Percentiles rank a stretch among this genome's conserved stretches.
phyloP scores from a whole-genome alignment of 2,329 filamentous ascomycete species.

The Bisporella sp. region DNA sequence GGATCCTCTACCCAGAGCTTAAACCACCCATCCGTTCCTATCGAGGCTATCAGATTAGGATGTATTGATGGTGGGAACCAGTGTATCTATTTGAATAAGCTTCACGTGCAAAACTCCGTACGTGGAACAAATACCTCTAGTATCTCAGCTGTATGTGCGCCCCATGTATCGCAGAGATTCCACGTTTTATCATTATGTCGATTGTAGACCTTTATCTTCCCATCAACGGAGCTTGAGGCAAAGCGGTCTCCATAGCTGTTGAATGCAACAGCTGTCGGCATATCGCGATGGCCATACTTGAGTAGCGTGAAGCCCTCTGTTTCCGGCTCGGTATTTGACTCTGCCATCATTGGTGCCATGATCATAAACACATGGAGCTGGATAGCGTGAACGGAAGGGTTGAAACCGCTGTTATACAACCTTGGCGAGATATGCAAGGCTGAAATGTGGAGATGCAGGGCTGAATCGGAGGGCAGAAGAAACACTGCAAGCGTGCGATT shows the following conservation, averaged over 20 bases:
- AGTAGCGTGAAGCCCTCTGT: constrained; percentile 40
- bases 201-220: constrained; percentile 88
- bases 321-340: constrained; percentile 7
- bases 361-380: not conserved
- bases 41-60: constrained; percentile 75
- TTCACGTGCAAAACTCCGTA: constrained; percentile 4
- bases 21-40: constrained; percentile 84
- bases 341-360: constrained; percentile 15
- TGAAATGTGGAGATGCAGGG: not conserved
- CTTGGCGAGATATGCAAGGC: not conserved
- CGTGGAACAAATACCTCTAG: constrained; percentile 57
- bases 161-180: constrained; percentile 81
- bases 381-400: not conserved
- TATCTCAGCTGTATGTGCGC: constrained; percentile 83
- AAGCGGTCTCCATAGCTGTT: constrained; percentile 90
- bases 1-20: constrained; percentile 91
- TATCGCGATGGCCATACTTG: constrained; percentile 63
- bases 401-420: not conserved
- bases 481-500: not conserved
- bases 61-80: constrained; percentile 91
- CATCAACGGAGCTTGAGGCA: constrained; percentile 85
- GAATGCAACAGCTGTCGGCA: constrained; percentile 57
- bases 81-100: constrained; percentile 55
- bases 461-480: not conserved
- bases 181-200: constrained; percentile 70